phyloP scores from a whole-genome alignment of 1,139 yeast genomes.

The Nakaseomyces kungkrabaensis region DNA sequence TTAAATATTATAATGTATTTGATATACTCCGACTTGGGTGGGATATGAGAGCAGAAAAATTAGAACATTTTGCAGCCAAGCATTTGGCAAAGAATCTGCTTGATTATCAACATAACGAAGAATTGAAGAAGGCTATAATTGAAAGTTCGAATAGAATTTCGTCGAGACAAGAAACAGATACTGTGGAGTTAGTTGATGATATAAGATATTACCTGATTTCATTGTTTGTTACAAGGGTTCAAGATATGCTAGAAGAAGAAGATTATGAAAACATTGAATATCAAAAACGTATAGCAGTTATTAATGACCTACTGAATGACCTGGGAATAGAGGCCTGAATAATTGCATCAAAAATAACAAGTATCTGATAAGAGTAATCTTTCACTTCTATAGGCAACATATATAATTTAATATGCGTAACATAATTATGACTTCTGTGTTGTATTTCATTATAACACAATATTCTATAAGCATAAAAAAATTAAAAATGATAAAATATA shows the following conservation, averaged over 20 bases:
- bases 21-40: constrained; percentile 57
- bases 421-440: too few relatives aligned
- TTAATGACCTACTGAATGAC: constrained; percentile 12
- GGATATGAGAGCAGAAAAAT: constrained; percentile 53
- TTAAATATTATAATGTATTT: constrained; percentile 35
- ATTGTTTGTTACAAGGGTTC: constrained; percentile 10
- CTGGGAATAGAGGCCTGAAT: constrained; percentile 12
- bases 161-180: constrained; percentile 61
- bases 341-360: background rate
- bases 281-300: constrained; percentile 11
- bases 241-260: constrained; percentile 8
- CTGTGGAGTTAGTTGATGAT: constrained; percentile 72
- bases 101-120: constrained; percentile 31
- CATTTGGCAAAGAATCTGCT: constrained; percentile 44
- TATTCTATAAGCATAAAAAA: too few relatives aligned
- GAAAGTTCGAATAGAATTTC: constrained; percentile 51
- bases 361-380: too few relatives aligned
- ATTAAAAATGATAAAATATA: too few relatives aligned
- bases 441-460: too few relatives aligned
- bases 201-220: constrained; percentile 49
- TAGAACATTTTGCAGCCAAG: constrained; percentile 56
- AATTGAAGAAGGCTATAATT: constrained; percentile 33
- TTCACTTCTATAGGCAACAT: too few relatives aligned
- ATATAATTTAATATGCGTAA: too few relatives aligned
- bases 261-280: constrained; percentile 17